Evolutionary conservation across 169 alveolate species (phyloP).

Genomic region (Plasmodium vivax): DNA sequence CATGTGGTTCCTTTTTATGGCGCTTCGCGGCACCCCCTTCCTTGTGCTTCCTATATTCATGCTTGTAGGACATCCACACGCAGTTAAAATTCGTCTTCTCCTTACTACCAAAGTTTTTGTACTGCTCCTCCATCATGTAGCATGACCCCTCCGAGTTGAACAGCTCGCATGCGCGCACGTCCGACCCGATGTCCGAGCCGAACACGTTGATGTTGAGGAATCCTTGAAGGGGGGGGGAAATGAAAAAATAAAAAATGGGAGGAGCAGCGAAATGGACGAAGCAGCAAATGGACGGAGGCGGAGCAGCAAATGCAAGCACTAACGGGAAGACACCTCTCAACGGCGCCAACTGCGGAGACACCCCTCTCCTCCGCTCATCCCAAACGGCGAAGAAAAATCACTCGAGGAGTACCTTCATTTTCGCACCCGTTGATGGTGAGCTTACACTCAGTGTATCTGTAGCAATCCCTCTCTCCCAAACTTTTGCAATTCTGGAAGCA

Average conservation of each 20-base stretch:
- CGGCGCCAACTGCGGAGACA: background rate
- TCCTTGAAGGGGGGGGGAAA: background rate
- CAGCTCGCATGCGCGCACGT: constrained; percentile 46
- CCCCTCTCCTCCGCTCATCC: background rate
- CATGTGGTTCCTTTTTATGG: background rate
- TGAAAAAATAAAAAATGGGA: background rate
- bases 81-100: constrained; percentile 50
- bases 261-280: background rate
- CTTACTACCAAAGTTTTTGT: background rate
- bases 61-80: constrained; percentile 43
- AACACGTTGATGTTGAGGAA: constrained; percentile 13
- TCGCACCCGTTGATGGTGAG: constrained; percentile 10
- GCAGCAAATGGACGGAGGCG: background rate
- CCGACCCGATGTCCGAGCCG: constrained; percentile 32
- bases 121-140: constrained; percentile 34
- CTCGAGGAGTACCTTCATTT: constrained; percentile 35
- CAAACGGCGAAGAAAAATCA: background rate
- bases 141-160: constrained; percentile 60
- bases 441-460: constrained; percentile 34
- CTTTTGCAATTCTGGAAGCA: constrained; percentile 43
- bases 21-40: background rate
- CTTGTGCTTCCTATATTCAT: background rate
- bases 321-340: background rate
- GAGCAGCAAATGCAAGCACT: too few species aligned
- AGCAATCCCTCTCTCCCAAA: constrained; percentile 30